These are phyloP conservation scores for Flammula alnicola DNA, from an alignment of 1,284 basidiomycete species.

Conservation along the genomic window DNA sequence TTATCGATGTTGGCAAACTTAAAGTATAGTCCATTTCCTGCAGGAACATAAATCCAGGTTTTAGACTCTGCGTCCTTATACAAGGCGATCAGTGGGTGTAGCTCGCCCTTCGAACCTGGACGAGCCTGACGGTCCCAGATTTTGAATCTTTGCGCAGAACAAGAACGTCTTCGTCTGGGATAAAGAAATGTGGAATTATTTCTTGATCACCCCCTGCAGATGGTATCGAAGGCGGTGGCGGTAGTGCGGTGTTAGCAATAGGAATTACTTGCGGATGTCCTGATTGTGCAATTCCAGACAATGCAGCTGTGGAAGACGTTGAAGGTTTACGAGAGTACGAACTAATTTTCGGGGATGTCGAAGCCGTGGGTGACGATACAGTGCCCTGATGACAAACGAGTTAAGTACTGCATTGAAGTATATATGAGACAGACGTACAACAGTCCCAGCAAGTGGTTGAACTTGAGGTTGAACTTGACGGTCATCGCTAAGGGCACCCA, in stretches of 20 bases:
- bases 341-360: too few species aligned
- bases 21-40: neutral
- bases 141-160: neutral
- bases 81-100: constrained; percentile 2
- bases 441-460: too few species aligned
- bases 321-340: too few species aligned
- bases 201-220: neutral
- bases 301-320: neutral
- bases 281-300: neutral
- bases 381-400: too few species aligned
- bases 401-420: too few species aligned
- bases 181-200: neutral
- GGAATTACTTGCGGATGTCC: neutral
- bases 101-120: neutral
- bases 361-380: too few species aligned
- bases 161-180: neutral
- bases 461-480: too few species aligned
- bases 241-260: neutral
- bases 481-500: too few species aligned
- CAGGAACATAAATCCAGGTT: constrained; percentile 11
- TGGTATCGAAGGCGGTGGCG: neutral
- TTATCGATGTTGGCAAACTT: constrained; percentile 5
- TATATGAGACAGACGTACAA: too few species aligned
- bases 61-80: constrained; percentile 2
- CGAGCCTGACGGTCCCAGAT: neutral